Percentiles rank a stretch among this genome's conserved stretches.
phyloP scores from a whole-genome alignment of 768 basidiomycete species.

The Gelatoporia subvermispora region DNA sequence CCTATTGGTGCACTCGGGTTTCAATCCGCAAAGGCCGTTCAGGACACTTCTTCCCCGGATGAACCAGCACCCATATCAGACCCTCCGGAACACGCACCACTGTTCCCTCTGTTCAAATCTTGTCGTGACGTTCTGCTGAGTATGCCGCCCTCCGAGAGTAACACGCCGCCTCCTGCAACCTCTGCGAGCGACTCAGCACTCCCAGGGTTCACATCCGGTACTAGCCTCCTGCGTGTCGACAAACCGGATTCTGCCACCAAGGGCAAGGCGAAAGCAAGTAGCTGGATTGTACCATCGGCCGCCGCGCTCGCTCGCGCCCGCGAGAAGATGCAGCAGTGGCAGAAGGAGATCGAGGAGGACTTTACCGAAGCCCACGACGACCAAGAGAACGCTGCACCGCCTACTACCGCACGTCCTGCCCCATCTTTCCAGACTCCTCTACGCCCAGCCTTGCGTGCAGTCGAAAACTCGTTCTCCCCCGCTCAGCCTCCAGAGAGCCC shows the following conservation, averaged over 20 bases:
- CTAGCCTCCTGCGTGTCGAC: background rate
- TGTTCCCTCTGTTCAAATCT: too few relatives aligned
- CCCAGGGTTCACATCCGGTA: slow-evolving; percentile 2
- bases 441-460: slow-evolving; percentile 12
- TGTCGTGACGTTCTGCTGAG: too few relatives aligned
- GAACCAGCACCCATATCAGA: background rate
- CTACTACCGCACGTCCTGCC: background rate
- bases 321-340: slow-evolving; percentile 20
- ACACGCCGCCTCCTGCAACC: background rate
- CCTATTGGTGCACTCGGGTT: slow-evolving; percentile 6
- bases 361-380: background rate
- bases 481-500: slow-evolving; percentile 13
- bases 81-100: too few relatives aligned
- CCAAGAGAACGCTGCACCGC: background rate
- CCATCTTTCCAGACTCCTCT: slow-evolving; percentile 2
- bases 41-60: background rate
- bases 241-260: background rate
- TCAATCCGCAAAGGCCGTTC: slow-evolving; percentile 8
- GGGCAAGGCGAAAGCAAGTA: slow-evolving; percentile 4
- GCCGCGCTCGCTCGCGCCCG: slow-evolving; percentile 19
- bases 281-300: slow-evolving; percentile 18
- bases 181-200: background rate
- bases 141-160: background rate
- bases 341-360: slow-evolving; percentile 13
- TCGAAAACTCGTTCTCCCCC: slow-evolving; percentile 15